phyloP scores from a whole-genome alignment of 2,329 filamentous ascomycete species.

The Incumbomyces delicatus region DNA sequence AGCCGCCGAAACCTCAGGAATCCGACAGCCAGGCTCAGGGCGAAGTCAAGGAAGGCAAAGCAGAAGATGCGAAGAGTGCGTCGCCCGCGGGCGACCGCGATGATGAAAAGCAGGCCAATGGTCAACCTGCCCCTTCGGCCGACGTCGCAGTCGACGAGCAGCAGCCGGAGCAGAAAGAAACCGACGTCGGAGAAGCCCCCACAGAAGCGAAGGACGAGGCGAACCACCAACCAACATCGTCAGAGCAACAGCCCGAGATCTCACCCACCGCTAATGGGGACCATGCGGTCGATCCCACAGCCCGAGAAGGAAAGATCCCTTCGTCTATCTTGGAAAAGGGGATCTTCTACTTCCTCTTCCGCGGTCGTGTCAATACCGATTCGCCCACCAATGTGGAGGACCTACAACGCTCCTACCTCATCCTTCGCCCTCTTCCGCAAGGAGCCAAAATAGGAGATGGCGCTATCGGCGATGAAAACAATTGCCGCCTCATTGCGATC shows the following conservation, averaged over 20 bases:
- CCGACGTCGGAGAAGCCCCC: neutral
- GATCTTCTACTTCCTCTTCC: conserved; percentile 83
- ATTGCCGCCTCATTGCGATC: conserved; percentile 63
- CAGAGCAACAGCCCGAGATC: conserved; percentile 1
- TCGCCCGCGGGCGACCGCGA: conserved; percentile 3
- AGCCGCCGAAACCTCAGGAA: conserved; percentile 7
- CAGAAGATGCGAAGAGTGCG: neutral
- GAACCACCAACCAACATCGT: neutral
- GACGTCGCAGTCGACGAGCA: conserved; percentile 4
- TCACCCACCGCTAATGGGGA: conserved; percentile 17
- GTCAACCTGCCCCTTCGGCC: neutral
- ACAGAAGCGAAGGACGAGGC: conserved; percentile 2
- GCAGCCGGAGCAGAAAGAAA: conserved; percentile 4
- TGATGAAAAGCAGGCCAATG: conserved; percentile 3
- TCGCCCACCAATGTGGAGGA: conserved; percentile 61
- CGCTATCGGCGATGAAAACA: conserved; percentile 44
- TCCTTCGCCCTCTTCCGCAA: conserved; percentile 61
- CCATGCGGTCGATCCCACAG: conserved; percentile 37
- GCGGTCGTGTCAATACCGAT: conserved; percentile 63
- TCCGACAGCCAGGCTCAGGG: neutral
- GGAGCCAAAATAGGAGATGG: conserved; percentile 60
- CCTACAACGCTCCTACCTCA: conserved; percentile 67
- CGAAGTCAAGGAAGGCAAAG: neutral
- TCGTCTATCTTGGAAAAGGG: conserved; percentile 73
- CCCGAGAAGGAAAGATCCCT: conserved; percentile 43